Evolutionary conservation across 805 yeast species (phyloP).

Genomic region (Millerago galiae): DNA sequence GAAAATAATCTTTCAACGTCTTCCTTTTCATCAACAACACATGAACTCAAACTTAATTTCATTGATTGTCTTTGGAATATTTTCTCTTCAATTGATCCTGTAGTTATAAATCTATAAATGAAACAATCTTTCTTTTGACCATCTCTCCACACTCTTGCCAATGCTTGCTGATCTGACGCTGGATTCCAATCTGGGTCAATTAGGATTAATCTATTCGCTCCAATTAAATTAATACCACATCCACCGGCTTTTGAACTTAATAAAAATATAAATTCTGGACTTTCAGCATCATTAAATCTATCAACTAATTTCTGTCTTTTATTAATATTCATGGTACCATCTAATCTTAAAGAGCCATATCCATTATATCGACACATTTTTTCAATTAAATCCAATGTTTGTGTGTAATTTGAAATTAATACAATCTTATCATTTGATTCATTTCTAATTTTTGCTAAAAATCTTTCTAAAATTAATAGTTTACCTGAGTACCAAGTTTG

Average conservation of each 20-base stretch:
- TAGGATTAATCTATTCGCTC: constrained; percentile 85
- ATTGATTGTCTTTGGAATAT: constrained; percentile 93
- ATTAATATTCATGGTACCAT: constrained; percentile 88
- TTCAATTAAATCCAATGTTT: constrained; percentile 87
- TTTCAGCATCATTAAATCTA: constrained; percentile 83
- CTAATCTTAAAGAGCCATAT: constrained; percentile 78
- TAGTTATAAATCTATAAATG: constrained; percentile 86
- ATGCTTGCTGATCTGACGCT: constrained; percentile 95
- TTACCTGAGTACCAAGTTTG: constrained; percentile 85
- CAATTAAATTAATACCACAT: constrained; percentile 94
- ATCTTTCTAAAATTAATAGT: constrained; percentile 76
- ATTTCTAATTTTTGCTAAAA: constrained; percentile 63
- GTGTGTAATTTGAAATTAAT: constrained; percentile 89
- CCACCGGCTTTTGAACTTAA: constrained; percentile 97
- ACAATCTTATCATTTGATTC: constrained; percentile 95
- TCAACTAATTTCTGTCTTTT: constrained; percentile 93
- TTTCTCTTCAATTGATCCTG: constrained; percentile 95
- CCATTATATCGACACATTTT: constrained; percentile 67
- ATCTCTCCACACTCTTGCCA: constrained; percentile 98
- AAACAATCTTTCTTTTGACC: constrained; percentile 97
- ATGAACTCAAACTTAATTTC: constrained; percentile 86
- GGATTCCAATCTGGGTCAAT: constrained; percentile 98
- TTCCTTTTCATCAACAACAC: constrained; percentile 94
- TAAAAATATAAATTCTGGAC: constrained; percentile 80
- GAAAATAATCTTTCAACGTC: constrained; percentile 92